Conservation (phyloP, 1,284 basidiomycete genomes). For the Sphagnurus paluster region DNA sequence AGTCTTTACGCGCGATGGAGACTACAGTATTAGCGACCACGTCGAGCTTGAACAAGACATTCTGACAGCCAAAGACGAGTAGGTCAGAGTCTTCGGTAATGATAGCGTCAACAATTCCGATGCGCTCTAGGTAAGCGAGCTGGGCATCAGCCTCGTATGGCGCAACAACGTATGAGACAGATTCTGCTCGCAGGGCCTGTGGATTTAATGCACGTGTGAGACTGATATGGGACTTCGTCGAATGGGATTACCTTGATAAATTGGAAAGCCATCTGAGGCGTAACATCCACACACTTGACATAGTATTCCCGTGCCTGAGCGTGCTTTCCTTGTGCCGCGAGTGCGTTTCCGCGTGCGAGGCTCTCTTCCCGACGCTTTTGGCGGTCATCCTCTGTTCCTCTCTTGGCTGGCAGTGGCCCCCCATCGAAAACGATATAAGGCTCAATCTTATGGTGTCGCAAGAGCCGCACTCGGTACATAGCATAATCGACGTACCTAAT, state of each 20-base stretch:
- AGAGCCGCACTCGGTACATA: slow-evolving; percentile 88
- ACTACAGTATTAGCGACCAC: slow-evolving; percentile 71
- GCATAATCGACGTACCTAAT: slow-evolving; percentile 94
- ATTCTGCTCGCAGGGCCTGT: slow-evolving; percentile 82
- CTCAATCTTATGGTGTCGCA: slow-evolving; percentile 81
- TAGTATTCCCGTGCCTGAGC: slow-evolving; percentile 86
- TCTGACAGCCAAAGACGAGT: slow-evolving; percentile 93
- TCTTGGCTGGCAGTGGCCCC: slow-evolving; percentile 92
- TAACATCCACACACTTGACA: slow-evolving; percentile 92
- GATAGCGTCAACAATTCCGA: slow-evolving; percentile 86
- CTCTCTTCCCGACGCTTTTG: slow-evolving; percentile 70
- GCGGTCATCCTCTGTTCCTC: slow-evolving; percentile 84
- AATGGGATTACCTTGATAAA: slow-evolving; percentile 80
- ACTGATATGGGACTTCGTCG: background rate
- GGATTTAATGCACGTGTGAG: slow-evolving; percentile 8
- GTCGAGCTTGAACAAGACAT: slow-evolving; percentile 88
- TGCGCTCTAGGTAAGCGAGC: slow-evolving; percentile 87
- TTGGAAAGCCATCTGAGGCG: slow-evolving; percentile 96
- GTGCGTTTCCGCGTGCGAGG: slow-evolving; percentile 67
- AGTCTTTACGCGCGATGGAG: slow-evolving; percentile 77
- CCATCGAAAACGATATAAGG: slow-evolving; percentile 98
- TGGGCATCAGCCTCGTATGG: slow-evolving; percentile 99
- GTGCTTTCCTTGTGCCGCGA: slow-evolving; percentile 77
- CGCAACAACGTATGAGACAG: slow-evolving; percentile 87
- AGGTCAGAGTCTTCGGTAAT: slow-evolving; percentile 99